Evolutionary conservation across 2,329 filamentous ascomycete genomes (phyloP).

Genomic region (Ceratocystis lukuohia): DNA sequence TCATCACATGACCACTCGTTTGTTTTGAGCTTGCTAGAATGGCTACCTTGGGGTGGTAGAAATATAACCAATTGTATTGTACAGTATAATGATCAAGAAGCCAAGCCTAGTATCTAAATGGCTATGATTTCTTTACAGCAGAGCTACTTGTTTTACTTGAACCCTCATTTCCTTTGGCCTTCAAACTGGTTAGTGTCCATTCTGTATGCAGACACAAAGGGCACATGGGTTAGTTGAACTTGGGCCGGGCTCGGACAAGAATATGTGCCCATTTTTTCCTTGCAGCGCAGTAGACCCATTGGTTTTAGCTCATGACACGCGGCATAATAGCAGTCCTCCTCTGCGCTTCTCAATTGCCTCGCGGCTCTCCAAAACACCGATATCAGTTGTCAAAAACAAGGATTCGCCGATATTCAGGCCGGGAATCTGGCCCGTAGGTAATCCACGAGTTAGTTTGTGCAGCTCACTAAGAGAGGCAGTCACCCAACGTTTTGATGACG

Average conservation of each 20-base stretch:
- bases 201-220: neutral
- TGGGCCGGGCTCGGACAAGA: neutral
- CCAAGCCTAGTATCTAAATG: neutral
- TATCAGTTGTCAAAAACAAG: constrained; percentile 64
- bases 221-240: neutral
- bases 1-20: neutral
- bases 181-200: neutral
- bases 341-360: constrained; percentile 70
- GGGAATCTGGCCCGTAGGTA: constrained; percentile 49
- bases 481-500: constrained; percentile 61
- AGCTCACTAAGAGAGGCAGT: constrained; percentile 51
- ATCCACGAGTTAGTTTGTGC: constrained; percentile 53
- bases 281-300: neutral
- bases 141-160: neutral
- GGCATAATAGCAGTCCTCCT: constrained; percentile 67
- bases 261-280: neutral
- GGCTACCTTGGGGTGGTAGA: neutral
- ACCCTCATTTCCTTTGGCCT: neutral
- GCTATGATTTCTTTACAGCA: neutral
- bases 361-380: constrained; percentile 65
- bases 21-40: neutral
- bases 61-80: constrained; percentile 18
- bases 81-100: constrained; percentile 16
- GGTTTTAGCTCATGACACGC: constrained; percentile 37
- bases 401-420: constrained; percentile 71